These are phyloP conservation scores for Pestalotiopsis sp. DNA, from an alignment of 2,329 filamentous ascomycete genomes.

Conservation along the genomic window DNA sequence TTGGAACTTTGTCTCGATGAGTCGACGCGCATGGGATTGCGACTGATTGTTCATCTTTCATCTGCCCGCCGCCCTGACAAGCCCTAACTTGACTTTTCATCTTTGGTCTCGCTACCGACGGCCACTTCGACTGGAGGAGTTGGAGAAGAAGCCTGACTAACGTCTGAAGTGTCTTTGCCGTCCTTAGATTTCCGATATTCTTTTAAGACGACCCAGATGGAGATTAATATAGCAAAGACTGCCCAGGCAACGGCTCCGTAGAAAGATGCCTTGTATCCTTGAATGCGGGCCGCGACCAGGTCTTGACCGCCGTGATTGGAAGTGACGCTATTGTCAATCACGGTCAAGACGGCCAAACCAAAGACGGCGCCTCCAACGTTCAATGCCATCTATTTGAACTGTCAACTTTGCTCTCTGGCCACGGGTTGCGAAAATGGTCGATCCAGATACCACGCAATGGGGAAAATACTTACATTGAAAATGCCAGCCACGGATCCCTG, in stretches of 20 bases:
- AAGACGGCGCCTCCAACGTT: not conserved
- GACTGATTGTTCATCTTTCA: too few relatives aligned
- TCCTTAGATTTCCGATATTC: not conserved
- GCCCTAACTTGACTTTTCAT: not conserved
- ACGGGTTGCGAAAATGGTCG: not conserved
- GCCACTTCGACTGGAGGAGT: not conserved
- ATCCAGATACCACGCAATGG: accelerated
- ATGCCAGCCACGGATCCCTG: not conserved
- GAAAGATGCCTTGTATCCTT: not conserved
- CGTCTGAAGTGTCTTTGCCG: not conserved
- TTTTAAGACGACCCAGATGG: not conserved
- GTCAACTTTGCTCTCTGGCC: not conserved
- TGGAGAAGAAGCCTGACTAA: not conserved
- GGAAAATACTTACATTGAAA: not conserved
- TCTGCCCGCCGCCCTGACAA: too few relatives aligned
- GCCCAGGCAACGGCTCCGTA: not conserved
- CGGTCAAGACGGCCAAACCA: not conserved
- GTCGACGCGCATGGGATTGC: too few relatives aligned
- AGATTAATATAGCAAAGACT: not conserved
- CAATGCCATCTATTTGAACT: not conserved
- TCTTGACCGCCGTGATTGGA: not conserved
- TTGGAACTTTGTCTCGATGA: too few relatives aligned
- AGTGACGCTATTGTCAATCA: not conserved
- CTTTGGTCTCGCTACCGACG: not conserved
- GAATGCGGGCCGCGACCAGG: not conserved